Conservation (phyloP, 352 stramenopile genomes). For the Phytophthora meadii region DNA sequence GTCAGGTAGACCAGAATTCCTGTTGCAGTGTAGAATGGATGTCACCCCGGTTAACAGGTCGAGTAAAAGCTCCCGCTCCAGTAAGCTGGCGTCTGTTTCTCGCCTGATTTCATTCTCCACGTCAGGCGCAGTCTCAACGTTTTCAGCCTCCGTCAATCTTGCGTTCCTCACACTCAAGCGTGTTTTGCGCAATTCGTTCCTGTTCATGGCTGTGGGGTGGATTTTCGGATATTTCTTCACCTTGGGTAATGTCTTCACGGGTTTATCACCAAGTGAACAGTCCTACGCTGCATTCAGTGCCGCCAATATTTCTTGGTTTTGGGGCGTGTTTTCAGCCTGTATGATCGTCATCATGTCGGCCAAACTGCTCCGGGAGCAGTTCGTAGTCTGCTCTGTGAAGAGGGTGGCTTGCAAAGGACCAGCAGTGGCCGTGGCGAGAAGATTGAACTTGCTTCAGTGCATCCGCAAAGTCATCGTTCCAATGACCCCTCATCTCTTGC, state of each 20-base stretch:
- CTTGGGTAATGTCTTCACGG: slow-evolving; percentile 3
- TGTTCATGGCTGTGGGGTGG: slow-evolving; percentile 9
- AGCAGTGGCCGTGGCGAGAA: background rate
- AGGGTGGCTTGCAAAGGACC: background rate
- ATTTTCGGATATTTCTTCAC: slow-evolving; percentile 20
- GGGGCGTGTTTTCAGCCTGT: slow-evolving; percentile 14
- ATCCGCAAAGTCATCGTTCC: slow-evolving; percentile 5
- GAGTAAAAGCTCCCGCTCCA: too few relatives aligned
- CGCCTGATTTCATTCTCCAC: too few relatives aligned
- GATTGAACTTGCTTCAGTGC: slow-evolving; percentile 13
- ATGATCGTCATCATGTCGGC: slow-evolving; percentile 12
- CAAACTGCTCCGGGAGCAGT: slow-evolving; percentile 20
- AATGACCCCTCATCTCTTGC: slow-evolving; percentile 8
- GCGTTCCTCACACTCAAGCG: slow-evolving; percentile 1
- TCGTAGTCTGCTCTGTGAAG: background rate
- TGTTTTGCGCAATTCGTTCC: slow-evolving; percentile 10
- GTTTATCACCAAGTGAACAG: slow-evolving; percentile 7
- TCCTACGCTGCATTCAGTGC: slow-evolving; percentile 15
- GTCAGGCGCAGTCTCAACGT: too few relatives aligned
- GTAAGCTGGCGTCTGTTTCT: too few relatives aligned
- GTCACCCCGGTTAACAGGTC: too few relatives aligned
- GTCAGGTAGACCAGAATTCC: too few relatives aligned
- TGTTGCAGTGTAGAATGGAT: too few relatives aligned
- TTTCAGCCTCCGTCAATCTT: slow-evolving; percentile 1
- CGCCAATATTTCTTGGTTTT: slow-evolving; percentile 15